These are phyloP conservation scores for Saturnispora gosingensis DNA, from an alignment of 805 yeast species.

Conservation along the genomic window DNA sequence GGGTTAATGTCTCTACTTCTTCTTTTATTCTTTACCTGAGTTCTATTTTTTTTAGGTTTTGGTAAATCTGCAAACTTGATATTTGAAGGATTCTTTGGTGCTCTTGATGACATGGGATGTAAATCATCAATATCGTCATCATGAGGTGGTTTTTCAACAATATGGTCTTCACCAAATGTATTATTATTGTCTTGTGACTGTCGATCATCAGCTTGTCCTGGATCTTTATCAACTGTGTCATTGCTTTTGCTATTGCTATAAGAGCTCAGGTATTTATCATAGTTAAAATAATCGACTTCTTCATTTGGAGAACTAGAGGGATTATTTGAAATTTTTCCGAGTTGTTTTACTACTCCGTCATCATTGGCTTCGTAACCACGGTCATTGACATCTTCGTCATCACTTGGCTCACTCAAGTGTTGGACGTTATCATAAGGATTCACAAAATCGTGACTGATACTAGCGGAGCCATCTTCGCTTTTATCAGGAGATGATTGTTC, in stretches of 20 bases:
- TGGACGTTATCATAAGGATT: slow-evolving; percentile 9
- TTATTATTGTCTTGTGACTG: not conserved
- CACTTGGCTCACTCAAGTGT: slow-evolving; percentile 38
- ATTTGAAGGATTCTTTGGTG: slow-evolving; percentile 17
- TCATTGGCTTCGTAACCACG: not conserved
- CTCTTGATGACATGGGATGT: not conserved
- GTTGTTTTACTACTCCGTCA: not conserved
- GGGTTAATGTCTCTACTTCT: slow-evolving; percentile 52
- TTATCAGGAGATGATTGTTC: slow-evolving; percentile 4
- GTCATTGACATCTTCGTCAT: slow-evolving; percentile 16
- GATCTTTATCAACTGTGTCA: not conserved
- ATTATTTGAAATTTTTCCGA: not conserved
- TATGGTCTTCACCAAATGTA: not conserved
- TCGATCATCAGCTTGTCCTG: not conserved
- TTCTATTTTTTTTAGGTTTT: slow-evolving; percentile 34
- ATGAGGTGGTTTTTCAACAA: not conserved
- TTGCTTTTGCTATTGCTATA: not conserved
- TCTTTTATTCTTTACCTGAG: slow-evolving; percentile 4
- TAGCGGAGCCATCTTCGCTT: slow-evolving; percentile 2
- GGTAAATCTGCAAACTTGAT: slow-evolving; percentile 57
- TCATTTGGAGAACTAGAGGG: not conserved
- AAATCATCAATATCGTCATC: not conserved
- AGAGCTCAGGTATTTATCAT: not conserved
- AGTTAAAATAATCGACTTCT: not conserved
- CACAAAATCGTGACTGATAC: not conserved